Evolutionary conservation across 805 yeast genomes (phyloP).

Genomic region (Monosporozyma unispora): DNA sequence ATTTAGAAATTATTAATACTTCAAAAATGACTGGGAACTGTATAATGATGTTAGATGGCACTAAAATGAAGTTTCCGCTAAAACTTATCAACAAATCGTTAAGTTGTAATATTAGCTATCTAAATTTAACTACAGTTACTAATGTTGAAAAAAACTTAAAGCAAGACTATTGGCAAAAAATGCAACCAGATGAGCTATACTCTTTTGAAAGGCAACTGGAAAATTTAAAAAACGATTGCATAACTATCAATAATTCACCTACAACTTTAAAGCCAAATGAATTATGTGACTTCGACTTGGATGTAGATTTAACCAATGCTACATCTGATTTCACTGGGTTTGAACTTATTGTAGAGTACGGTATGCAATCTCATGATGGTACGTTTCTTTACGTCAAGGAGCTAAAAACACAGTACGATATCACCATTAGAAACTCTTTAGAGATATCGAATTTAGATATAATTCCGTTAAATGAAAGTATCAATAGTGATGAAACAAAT

Average conservation of each 20-base stretch:
- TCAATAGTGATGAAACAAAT: constrained; percentile 14
- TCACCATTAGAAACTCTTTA: constrained; percentile 44
- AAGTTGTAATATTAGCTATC: constrained; percentile 18
- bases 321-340: constrained; percentile 19
- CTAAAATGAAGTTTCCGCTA: constrained; percentile 15
- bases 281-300: constrained; percentile 14
- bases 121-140: constrained; percentile 16
- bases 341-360: constrained; percentile 23
- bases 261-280: constrained; percentile 18
- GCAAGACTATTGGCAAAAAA: constrained; percentile 24
- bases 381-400: constrained; percentile 18
- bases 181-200: constrained; percentile 22
- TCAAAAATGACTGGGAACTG: constrained; percentile 18
- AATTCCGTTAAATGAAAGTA: constrained; percentile 41
- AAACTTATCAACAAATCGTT: constrained; percentile 24
- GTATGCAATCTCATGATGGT: constrained; percentile 14
- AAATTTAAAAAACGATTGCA: constrained; percentile 16
- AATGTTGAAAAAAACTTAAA: constrained; percentile 20
- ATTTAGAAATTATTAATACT: constrained; percentile 20
- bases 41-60: constrained; percentile 28
- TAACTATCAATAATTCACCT: constrained; percentile 15
- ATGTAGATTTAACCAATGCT: constrained; percentile 17
- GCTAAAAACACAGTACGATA: constrained; percentile 20
- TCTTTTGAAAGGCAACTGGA: constrained; percentile 20
- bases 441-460: constrained; percentile 67